Evolutionary conservation across 2,329 filamentous ascomycete species (phyloP).

Genomic region (Colletotrichum viniferum): DNA sequence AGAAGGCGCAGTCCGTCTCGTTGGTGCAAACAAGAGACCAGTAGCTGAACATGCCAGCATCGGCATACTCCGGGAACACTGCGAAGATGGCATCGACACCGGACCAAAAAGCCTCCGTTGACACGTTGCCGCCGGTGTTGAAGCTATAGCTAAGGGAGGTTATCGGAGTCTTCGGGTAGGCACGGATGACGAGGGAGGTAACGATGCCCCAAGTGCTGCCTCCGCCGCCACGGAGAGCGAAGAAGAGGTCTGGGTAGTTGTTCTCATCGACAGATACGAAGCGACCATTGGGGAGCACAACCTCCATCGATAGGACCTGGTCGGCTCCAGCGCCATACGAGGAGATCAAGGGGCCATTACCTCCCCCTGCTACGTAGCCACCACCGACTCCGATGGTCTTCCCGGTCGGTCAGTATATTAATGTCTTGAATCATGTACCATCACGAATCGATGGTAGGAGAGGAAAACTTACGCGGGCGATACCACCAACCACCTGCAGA

Average conservation of each 20-base stretch:
- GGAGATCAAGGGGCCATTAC: constrained; percentile 32
- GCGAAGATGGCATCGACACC: constrained; percentile 31
- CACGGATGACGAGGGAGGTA: constrained; percentile 44
- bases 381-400: constrained; percentile 32
- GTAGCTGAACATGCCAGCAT: constrained; percentile 40
- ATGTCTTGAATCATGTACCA: not conserved
- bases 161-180: constrained; percentile 40
- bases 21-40: constrained; percentile 25
- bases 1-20: constrained; percentile 31
- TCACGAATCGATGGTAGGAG: too few species aligned
- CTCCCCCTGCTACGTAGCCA: constrained; percentile 37
- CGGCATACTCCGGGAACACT: constrained; percentile 37
- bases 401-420: constrained; percentile 18
- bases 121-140: constrained; percentile 26
- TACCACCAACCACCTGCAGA: constrained; percentile 29
- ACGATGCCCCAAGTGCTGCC: constrained; percentile 50
- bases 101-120: constrained; percentile 35
- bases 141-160: constrained; percentile 31
- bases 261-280: constrained; percentile 35
- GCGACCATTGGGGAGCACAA: constrained; percentile 37
- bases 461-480: constrained; percentile 45
- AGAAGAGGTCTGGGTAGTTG: constrained; percentile 49
- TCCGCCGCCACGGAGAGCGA: constrained; percentile 53
- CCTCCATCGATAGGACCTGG: constrained; percentile 36
- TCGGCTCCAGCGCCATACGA: constrained; percentile 39